These are phyloP conservation scores for Prunella vulgaris DNA, from an alignment of 257 asterid genomes.

Conservation along the genomic window DNA sequence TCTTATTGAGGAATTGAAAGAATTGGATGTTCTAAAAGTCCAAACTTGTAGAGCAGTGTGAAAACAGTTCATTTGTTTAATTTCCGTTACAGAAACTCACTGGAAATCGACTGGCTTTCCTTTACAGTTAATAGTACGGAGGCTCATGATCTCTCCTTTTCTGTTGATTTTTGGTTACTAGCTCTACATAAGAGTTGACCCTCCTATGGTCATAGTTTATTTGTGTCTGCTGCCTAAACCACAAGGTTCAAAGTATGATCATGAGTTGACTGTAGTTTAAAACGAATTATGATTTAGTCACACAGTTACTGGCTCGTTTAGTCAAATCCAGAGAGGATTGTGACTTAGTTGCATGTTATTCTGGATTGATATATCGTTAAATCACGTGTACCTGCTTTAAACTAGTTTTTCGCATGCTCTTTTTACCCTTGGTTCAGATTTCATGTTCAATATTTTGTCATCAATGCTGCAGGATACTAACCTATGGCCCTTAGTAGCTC, in stretches of 20 bases:
- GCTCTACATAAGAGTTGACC: neutral
- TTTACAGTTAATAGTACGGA: too few species aligned
- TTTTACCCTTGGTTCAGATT: neutral
- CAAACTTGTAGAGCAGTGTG: too few species aligned
- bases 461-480: constrained; percentile 49
- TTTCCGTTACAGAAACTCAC: too few species aligned
- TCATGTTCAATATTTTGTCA: neutral
- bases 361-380: too few species aligned
- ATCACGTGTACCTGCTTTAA: neutral
- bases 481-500: constrained; percentile 50
- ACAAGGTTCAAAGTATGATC: neutral
- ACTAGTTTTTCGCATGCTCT: too few species aligned
- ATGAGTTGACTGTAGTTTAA: neutral
- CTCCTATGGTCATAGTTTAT: neutral
- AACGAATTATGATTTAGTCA: neutral
- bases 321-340: neutral
- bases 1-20: too few species aligned
- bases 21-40: too few species aligned
- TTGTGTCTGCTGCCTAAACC: too few species aligned
- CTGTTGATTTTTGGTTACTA: neutral
- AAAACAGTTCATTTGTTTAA: too few species aligned
- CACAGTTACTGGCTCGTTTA: neutral
- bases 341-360: neutral
- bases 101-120: too few species aligned
- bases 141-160: too few species aligned